Conservation (phyloP, 2,329 filamentous ascomycete species). For the Xylariaceae sp. region DNA sequence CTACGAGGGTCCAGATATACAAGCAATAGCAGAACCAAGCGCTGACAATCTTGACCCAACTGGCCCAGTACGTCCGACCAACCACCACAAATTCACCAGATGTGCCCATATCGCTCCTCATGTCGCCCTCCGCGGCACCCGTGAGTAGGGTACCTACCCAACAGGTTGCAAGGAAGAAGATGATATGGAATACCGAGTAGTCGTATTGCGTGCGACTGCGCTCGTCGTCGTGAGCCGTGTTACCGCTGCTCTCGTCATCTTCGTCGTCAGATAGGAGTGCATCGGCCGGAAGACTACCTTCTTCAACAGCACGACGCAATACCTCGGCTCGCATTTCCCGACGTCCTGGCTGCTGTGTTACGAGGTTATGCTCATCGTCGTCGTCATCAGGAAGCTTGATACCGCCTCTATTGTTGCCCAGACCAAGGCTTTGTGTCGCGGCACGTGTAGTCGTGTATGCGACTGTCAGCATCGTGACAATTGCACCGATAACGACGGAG, state of each 20-base stretch:
- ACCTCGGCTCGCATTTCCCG: conserved; percentile 94
- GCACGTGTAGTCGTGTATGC: conserved; percentile 97
- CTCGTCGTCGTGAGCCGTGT: conserved; percentile 82
- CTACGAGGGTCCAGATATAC: conserved; percentile 91
- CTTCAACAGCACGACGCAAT: conserved; percentile 88
- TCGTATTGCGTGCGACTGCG: conserved; percentile 90
- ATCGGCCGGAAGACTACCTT: conserved; percentile 88
- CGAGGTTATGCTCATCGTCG: conserved; percentile 87
- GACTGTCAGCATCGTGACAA: conserved; percentile 95
- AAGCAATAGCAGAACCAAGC: conserved; percentile 96
- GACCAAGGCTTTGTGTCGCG: conserved; percentile 84
- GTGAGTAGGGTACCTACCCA: conserved; percentile 94
- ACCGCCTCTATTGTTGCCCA: conserved; percentile 65
- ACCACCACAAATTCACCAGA: conserved; percentile 90
- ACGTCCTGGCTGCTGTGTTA: conserved; percentile 83
- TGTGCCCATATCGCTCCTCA: conserved; percentile 71
- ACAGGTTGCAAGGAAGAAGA: conserved; percentile 94
- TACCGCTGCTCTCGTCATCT: conserved; percentile 64
- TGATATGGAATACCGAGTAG: conserved; percentile 94
- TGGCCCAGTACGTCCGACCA: conserved; percentile 93
- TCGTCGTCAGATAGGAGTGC: conserved; percentile 79
- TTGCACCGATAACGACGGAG: conserved; percentile 88
- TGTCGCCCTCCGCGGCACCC: conserved; percentile 32
- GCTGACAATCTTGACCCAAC: conserved; percentile 98
- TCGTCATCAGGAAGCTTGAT: conserved; percentile 71